A percentile compares a stretch with the other conserved stretches of the same genome.
phyloP scores from a whole-genome alignment of 805 yeast genomes.

The Candida hungchunana region DNA sequence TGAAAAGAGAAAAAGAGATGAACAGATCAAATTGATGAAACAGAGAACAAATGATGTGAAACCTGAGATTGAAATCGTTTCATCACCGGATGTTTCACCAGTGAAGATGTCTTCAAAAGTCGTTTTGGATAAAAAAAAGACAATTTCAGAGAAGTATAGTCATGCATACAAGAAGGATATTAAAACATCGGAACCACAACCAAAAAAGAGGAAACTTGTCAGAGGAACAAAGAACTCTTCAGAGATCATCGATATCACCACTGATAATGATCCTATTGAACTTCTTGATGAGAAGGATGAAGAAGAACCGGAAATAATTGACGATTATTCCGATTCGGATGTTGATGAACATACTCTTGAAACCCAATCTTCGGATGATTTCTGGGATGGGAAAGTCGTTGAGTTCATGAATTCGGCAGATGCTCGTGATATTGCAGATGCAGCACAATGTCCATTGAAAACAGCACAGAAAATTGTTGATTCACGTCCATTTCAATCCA shows the following conservation, averaged over 20 bases:
- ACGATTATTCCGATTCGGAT: conserved; percentile 47
- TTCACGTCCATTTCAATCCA: conserved; percentile 62
- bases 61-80: conserved; percentile 17
- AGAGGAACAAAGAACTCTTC: conserved; percentile 32
- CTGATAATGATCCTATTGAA: conserved; percentile 11
- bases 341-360: conserved; percentile 34
- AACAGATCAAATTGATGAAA: conserved; percentile 11
- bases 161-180: conserved; percentile 22
- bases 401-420: conserved; percentile 78
- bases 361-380: conserved; percentile 26
- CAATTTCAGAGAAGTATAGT: conserved; percentile 34
- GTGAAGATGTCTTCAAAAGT: conserved; percentile 33
- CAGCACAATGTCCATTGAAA: conserved; percentile 64
- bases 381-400: conserved; percentile 63
- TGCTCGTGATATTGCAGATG: conserved; percentile 71
- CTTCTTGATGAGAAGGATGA: conserved; percentile 18
- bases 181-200: conserved; percentile 10
- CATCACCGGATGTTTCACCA: conserved; percentile 27
- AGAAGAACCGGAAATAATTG: conserved; percentile 31
- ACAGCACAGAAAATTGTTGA: conserved; percentile 61
- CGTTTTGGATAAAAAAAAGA: conserved; percentile 31
- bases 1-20: conserved; percentile 26
- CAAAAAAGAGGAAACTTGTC: conserved; percentile 36
- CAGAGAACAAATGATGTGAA: conserved; percentile 1
- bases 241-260: conserved; percentile 9